Conservation (phyloP, 2,329 filamentous ascomycete genomes). For the Orbilia oligospora region DNA sequence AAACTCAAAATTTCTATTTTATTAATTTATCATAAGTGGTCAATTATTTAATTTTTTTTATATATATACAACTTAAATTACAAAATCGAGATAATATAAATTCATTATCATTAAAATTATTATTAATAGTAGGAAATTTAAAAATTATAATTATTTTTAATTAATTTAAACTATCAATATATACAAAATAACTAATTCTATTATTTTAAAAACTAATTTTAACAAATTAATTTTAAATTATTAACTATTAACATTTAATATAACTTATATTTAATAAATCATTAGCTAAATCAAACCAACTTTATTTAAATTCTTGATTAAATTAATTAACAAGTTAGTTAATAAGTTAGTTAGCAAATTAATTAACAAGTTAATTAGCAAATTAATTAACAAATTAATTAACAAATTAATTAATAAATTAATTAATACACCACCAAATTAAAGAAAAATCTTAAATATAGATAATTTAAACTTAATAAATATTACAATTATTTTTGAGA, state of each 20-base stretch:
- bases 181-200: background rate
- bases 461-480: slow-evolving; percentile 23
- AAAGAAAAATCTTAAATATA: background rate
- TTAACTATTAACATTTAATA: background rate
- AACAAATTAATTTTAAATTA: background rate
- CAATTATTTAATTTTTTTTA: background rate
- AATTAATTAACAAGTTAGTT: too few relatives aligned
- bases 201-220: background rate
- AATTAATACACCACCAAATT: slow-evolving; percentile 18
- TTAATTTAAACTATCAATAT: background rate
- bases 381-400: too few relatives aligned
- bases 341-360: too few relatives aligned
- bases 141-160: slow-evolving; percentile 22
- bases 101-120: background rate
- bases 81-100: background rate
- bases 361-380: too few relatives aligned
- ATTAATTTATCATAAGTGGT: background rate
- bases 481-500: slow-evolving; percentile 4
- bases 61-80: slow-evolving; percentile 13
- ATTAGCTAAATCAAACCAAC: too few relatives aligned
- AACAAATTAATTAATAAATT: too few relatives aligned
- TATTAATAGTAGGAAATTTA: too few relatives aligned
- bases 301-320: too few relatives aligned
- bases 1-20: too few relatives aligned
- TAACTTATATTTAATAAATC: too few relatives aligned